These are phyloP conservation scores for Fusarium dlaminii DNA, from an alignment of 2,329 filamentous ascomycete species.

Conservation along the genomic window DNA sequence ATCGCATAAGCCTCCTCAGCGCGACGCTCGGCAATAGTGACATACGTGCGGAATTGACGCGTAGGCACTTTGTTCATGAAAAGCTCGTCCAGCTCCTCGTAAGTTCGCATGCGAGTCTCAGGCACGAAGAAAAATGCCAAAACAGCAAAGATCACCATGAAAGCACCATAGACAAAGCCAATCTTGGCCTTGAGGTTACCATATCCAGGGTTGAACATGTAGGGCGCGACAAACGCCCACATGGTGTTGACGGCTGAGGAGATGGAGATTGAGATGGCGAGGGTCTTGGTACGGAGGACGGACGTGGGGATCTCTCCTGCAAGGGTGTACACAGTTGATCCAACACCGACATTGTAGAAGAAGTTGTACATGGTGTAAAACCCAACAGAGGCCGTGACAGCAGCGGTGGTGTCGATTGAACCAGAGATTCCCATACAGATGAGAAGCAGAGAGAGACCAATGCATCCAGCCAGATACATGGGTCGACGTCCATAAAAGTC, in stretches of 20 bases:
- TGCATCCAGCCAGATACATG: slow-evolving; percentile 42
- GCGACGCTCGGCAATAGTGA: slow-evolving; percentile 37
- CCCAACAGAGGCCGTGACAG: slow-evolving; percentile 44
- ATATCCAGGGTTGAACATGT: slow-evolving; percentile 49
- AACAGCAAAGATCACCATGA: slow-evolving; percentile 48
- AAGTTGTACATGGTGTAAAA: slow-evolving; percentile 53
- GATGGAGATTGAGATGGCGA: slow-evolving; percentile 55
- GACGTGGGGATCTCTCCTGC: slow-evolving; percentile 56
- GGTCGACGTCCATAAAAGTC: slow-evolving; percentile 44
- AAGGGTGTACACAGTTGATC: slow-evolving; percentile 55
- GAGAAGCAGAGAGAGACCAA: slow-evolving; percentile 32
- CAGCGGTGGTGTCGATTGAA: slow-evolving; percentile 34
- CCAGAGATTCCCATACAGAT: slow-evolving; percentile 45
- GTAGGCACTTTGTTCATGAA: slow-evolving; percentile 40
- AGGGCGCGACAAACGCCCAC: slow-evolving; percentile 59
- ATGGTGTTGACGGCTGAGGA: slow-evolving; percentile 52
- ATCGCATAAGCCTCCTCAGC: slow-evolving; percentile 39
- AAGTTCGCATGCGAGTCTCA: slow-evolving; percentile 51
- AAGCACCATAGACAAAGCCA: slow-evolving; percentile 52
- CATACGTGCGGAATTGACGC: slow-evolving; percentile 35
- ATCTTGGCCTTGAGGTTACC: slow-evolving; percentile 54
- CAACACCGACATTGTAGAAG: slow-evolving; percentile 53
- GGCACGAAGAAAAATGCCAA: slow-evolving; percentile 59
- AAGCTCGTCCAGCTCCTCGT: slow-evolving; percentile 44
- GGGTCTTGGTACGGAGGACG: slow-evolving; percentile 54